Base-by-base conservation (phyloP, 2,329 filamentous ascomycete genomes). In the Spiromastix sp. region DNA sequence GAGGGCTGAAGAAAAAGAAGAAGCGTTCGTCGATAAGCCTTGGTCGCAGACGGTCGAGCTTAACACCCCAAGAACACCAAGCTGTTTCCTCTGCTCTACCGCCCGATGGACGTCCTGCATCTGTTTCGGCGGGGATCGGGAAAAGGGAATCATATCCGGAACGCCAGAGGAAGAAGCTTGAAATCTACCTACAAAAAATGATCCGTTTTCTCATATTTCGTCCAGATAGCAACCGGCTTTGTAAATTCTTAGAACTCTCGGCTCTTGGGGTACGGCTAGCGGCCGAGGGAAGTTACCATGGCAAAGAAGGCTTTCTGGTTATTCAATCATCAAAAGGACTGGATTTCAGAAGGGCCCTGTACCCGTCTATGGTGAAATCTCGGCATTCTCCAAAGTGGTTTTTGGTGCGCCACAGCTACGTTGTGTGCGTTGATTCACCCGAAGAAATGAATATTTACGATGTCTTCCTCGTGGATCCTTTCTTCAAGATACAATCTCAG, bases 371-470 rank as follows among this genome's bases (percentile, higher is more conserved):
- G 49, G 72, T 94, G 43, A 83, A 86, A 52, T 77, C 78, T 34
- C 76, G 86, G 9, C 87, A 95, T 59, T 81, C 77, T 41, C 85
- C 86, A 12, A 95, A 95, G 57, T 98, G 91, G 91, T 98, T 98
- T 55, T 68, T 96, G 13, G 86, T 98, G n/a, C 73, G 91, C 34
- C 87, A 96, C 59, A 96, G 86, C 63, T 98, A 98, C 52, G 80
- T 98, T 40, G 89, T 94, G 29, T 95, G 89, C 48, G 87, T 96
- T n/a, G 89, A 96, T 55, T 95, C 91, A 0, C 91, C 91, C 0
- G 89, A 96, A 56, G 93, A 93, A 49, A 93, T 96, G 82, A 89
- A 94, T 51, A 93, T 96, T 21, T 95, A 94, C 56, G 93, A 98
- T 60, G 91, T 98, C 15, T 96, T 95, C 57, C 71, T 98, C n/a